Percentiles rank a stretch among this genome's conserved stretches.
Evolutionary conservation across 441 rosid species (phyloP).

Genomic region (Iberis amara): DNA sequence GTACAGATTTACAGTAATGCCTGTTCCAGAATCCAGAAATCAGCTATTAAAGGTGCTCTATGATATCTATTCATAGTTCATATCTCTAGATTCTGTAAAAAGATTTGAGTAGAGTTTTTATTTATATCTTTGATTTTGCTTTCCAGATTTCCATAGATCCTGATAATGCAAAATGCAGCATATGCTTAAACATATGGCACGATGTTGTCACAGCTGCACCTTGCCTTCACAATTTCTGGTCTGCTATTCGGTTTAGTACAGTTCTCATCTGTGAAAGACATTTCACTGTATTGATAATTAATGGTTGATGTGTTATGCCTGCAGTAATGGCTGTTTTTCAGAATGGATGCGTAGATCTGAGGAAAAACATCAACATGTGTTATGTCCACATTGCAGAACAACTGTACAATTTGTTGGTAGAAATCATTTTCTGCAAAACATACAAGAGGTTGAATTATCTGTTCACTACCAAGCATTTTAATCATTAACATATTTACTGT

Average conservation of each 20-base stretch:
- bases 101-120: slow-evolving; percentile 13
- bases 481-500: background rate
- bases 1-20: slow-evolving; percentile 66
- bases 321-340: slow-evolving; percentile 95
- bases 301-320: slow-evolving; percentile 26
- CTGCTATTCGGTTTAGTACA: slow-evolving; percentile 20
- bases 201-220: slow-evolving; percentile 90
- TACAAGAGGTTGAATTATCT: slow-evolving; percentile 60
- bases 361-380: slow-evolving; percentile 54
- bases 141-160: slow-evolving; percentile 62
- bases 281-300: slow-evolving; percentile 9
- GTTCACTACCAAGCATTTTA: slow-evolving; percentile 13
- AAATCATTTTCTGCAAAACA: slow-evolving; percentile 71
- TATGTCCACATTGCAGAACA: slow-evolving; percentile 95
- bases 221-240: slow-evolving; percentile 96
- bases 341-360: slow-evolving; percentile 89
- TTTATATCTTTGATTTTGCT: slow-evolving; percentile 9
- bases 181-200: slow-evolving; percentile 89
- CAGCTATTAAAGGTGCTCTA: slow-evolving; percentile 50
- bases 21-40: slow-evolving; percentile 37
- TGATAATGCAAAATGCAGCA: slow-evolving; percentile 82
- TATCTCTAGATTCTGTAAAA: slow-evolving; percentile 2
- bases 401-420: slow-evolving; percentile 74
- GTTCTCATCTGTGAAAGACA: background rate
- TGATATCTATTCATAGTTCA: slow-evolving; percentile 11